Evolutionary conservation across 2,329 filamentous ascomycete species (phyloP).

Genomic region (Rhinocladiella similis): DNA sequence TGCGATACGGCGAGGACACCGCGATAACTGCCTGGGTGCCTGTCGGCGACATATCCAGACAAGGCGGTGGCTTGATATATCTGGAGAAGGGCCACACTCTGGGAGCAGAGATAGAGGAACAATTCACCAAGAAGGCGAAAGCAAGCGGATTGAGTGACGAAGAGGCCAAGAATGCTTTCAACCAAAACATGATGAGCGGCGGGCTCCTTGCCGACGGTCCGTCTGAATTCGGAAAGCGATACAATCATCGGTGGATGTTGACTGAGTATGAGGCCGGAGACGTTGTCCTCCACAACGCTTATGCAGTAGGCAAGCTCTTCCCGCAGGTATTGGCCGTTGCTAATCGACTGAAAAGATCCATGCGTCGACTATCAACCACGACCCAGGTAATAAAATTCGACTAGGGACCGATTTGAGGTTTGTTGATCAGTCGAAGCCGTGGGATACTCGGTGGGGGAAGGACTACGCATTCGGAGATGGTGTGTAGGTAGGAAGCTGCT

Average conservation of each 20-base stretch:
- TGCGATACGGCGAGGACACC: constrained; percentile 56
- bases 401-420: constrained; percentile 59
- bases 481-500: constrained; percentile 7
- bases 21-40: constrained; percentile 60
- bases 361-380: constrained; percentile 57
- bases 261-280: constrained; percentile 57
- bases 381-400: constrained; percentile 53
- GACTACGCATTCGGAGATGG: constrained; percentile 40
- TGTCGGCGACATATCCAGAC: constrained; percentile 54
- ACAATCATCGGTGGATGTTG: constrained; percentile 52
- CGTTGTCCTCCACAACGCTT: constrained; percentile 45
- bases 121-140: constrained; percentile 52
- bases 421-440: constrained; percentile 52
- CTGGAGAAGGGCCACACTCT: constrained; percentile 53
- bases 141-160: constrained; percentile 53
- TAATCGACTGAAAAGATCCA: constrained; percentile 48
- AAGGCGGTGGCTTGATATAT: constrained; percentile 61
- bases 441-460: constrained; percentile 50
- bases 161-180: constrained; percentile 54
- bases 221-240: constrained; percentile 43
- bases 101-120: constrained; percentile 52
- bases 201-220: constrained; percentile 56
- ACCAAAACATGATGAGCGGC: constrained; percentile 59
- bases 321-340: neutral
- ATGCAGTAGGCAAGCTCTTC: constrained; percentile 33